Percentiles rank a stretch among this genome's conserved stretches.
These are phyloP conservation scores for Alternaria sp. DNA, from an alignment of 2,329 filamentous ascomycete genomes.

Conservation along the genomic window DNA sequence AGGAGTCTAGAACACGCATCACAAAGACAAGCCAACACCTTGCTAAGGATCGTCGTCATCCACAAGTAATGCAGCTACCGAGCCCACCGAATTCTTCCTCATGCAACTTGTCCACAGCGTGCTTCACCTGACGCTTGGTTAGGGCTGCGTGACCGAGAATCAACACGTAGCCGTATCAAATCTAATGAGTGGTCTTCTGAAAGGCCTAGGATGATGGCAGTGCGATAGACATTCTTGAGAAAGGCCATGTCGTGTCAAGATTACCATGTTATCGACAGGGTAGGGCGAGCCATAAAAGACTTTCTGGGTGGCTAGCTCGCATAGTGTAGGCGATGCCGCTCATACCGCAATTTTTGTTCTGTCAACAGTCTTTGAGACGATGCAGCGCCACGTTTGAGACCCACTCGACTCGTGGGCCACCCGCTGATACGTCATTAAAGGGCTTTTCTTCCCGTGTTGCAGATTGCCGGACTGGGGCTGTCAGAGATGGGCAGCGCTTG, in stretches of 20 bases:
- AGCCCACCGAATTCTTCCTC: constrained; percentile 20
- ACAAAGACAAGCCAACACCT: constrained; percentile 21
- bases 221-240: neutral
- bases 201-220: neutral
- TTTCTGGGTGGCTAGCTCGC: constrained; percentile 16
- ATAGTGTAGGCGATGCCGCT: constrained; percentile 24
- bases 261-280: constrained; percentile 19
- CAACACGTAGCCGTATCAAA: constrained; percentile 14
- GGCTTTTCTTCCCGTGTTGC: constrained; percentile 42
- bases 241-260: constrained; percentile 19
- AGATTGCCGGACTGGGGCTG: constrained; percentile 46
- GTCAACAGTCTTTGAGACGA: constrained; percentile 33
- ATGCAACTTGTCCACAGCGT: constrained; percentile 26
- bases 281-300: constrained; percentile 21
- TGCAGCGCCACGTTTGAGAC: constrained; percentile 47
- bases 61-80: constrained; percentile 26
- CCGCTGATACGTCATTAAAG: constrained; percentile 47
- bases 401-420: constrained; percentile 48
- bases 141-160: constrained; percentile 17
- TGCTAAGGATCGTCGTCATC: constrained; percentile 35
- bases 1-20: constrained; percentile 46
- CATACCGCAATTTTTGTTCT: constrained; percentile 35
- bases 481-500: constrained; percentile 35
- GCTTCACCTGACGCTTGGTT: constrained; percentile 19
- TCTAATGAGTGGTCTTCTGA: constrained; percentile 5